These are phyloP conservation scores for Chamaenerion angustifolium DNA, from an alignment of 345 rosid genomes.

Conservation along the genomic window DNA sequence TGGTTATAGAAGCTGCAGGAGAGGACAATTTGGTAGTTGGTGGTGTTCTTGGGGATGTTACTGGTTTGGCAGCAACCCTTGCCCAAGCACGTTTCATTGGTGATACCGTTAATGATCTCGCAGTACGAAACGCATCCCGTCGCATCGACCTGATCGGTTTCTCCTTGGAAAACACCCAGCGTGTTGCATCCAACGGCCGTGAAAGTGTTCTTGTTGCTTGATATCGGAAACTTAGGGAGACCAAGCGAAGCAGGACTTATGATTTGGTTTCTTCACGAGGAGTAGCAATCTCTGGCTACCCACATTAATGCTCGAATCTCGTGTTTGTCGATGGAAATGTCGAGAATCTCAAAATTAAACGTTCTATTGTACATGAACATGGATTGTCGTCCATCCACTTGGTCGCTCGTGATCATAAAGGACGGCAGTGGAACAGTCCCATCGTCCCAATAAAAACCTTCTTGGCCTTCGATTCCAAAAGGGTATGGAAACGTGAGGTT, in stretches of 20 bases:
- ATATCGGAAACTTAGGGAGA: conserved; percentile 6
- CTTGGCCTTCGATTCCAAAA: no score
- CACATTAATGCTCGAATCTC: no score
- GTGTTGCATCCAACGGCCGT: conserved; percentile 7
- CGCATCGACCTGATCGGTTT: fast-evolving
- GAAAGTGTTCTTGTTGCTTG: conserved; percentile 2
- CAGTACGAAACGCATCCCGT: conserved; percentile 2
- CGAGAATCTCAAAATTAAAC: no score
- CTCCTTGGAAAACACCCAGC: background rate
- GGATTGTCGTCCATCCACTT: no score
- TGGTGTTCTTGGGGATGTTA: conserved; percentile 5
- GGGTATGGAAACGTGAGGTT: no score
- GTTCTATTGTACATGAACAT: no score
- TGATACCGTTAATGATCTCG: background rate
- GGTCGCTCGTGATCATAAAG: no score
- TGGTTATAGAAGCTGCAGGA: background rate
- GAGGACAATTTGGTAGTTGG: background rate
- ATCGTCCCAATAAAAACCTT: no score
- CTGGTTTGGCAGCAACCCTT: conserved; percentile 6
- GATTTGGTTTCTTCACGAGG: no score
- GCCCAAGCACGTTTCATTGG: conserved; percentile 5
- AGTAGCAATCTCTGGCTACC: no score
- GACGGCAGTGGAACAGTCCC: no score
- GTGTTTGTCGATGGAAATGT: no score
- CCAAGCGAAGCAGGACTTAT: background rate